Evolutionary conservation across 225 moss, liverwort and hornwort genomes (phyloP).

Genomic region (Anthoceros angustus): DNA sequence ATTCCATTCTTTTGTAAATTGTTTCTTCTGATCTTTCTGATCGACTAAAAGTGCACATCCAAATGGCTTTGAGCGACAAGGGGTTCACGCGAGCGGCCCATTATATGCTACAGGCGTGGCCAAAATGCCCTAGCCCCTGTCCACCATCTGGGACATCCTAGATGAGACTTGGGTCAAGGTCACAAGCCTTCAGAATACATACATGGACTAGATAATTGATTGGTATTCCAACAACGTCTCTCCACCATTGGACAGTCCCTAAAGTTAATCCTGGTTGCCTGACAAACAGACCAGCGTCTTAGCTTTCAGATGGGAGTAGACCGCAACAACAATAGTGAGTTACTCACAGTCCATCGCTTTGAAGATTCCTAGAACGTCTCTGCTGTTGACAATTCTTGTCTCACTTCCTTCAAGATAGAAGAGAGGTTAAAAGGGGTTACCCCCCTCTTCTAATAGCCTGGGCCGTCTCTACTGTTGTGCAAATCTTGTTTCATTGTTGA

Average conservation of each 20-base stretch:
- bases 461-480: too few species aligned
- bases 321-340: neutral
- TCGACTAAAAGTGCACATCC: too few species aligned
- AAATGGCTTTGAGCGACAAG: too few species aligned
- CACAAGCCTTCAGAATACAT: constrained; percentile 47
- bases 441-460: too few species aligned
- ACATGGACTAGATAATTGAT: constrained; percentile 54
- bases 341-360: constrained; percentile 64
- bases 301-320: neutral
- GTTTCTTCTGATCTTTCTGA: too few species aligned
- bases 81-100: too few species aligned
- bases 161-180: constrained; percentile 24
- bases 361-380: too few species aligned
- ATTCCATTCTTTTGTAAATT: too few species aligned
- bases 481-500: too few species aligned
- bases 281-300: neutral
- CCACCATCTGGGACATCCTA: neutral
- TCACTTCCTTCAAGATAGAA: too few species aligned
- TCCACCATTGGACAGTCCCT: constrained; percentile 65
- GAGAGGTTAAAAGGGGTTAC: too few species aligned
- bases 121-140: neutral
- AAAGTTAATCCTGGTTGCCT: constrained; percentile 88
- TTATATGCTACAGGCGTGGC: neutral
- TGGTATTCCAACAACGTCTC: constrained; percentile 50
- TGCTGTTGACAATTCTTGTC: too few species aligned